Evolutionary conservation across 208 protist species (phyloP), one percentile per base, ranked within the genome.

Genomic region (Cochliopodium minus): DNA sequence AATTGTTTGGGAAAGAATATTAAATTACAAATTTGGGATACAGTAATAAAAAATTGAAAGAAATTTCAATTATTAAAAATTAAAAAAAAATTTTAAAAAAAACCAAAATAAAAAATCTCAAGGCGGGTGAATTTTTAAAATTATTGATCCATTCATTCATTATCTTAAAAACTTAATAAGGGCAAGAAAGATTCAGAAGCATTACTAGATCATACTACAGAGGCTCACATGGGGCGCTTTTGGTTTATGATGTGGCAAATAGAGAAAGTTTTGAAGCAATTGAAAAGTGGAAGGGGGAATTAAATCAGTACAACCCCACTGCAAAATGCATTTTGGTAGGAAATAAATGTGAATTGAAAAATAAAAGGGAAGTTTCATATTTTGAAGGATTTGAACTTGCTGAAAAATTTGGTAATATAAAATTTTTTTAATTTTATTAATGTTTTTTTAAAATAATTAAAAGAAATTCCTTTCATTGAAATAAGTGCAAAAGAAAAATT

Each of bases 241-340:
- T 70, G n/a, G 43, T 70, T 3, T 71, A 64, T 59, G 66, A 71
- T 32, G 34, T 70, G n/a, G 67, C 57, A 23, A 59, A 71, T 25
- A 29, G 30, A 9, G 2, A 48, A 11, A 45, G 43, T 6, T 70
- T 72, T 67, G 30, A 48, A 26, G 33, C 61, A 26, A 45, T 68
- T 6, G 22, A 50, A 9, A 30, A 39, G 17, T 69, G 57, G 54
- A 9, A 66, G 17, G 7, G 15, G 13, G 47, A 56, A 15, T 11
- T 70, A 1, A 5, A 23, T 10, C 22, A 29, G 20, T 60, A 68
- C 22, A 36, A 36, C 33, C n/a, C n/a, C n/a, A n/a, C n/a, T n/a
- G n/a, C n/a, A n/a, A n/a, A n/a, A n/a, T n/a, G n/a, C n/a, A n/a
- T n/a, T n/a, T n/a, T n/a, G n/a, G n/a, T n/a, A n/a, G n/a, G n/a